Evolutionary conservation across 805 yeast species (phyloP).

Genomic region (Pichia phayaonensis): DNA sequence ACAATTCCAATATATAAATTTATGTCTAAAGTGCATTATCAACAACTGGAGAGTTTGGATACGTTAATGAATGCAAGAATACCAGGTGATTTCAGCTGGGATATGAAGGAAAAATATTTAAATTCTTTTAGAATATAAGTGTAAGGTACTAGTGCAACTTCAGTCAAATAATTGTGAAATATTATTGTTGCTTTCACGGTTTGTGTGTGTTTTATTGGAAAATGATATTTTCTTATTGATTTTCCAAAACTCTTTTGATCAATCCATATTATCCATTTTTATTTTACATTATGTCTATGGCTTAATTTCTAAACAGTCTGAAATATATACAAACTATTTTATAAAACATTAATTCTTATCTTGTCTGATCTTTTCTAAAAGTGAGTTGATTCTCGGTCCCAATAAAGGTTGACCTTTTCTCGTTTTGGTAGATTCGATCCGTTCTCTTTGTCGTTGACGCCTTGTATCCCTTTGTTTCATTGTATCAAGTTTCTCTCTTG

Average conservation of each 20-base stretch:
- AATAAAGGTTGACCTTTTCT: slow-evolving; percentile 78
- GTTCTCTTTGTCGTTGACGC: slow-evolving; percentile 36
- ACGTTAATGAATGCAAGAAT: not conserved
- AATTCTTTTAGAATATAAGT: not conserved
- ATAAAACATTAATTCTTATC: slow-evolving; percentile 5
- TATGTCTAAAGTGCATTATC: not conserved
- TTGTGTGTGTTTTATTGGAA: no score
- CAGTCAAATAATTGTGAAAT: no score
- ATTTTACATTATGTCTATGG: not conserved
- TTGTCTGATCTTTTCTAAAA: slow-evolving; percentile 68
- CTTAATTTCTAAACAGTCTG: not conserved
- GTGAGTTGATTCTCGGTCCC: slow-evolving; percentile 79
- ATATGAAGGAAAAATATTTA: not conserved
- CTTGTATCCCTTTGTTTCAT: slow-evolving; percentile 35
- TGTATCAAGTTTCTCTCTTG: slow-evolving; percentile 24
- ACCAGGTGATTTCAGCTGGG: not conserved
- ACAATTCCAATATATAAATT: not conserved
- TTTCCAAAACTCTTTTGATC: no score
- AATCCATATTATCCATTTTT: not conserved
- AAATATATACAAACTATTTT: not conserved
- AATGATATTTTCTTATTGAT: no score
- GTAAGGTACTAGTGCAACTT: no score
- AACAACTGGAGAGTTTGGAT: not conserved
- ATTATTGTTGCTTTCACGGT: not conserved
- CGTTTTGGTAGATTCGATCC: slow-evolving; percentile 45